Evolutionary conservation across 1,284 basidiomycete genomes (phyloP), one percentile per base, ranked within the genome.

Genomic region (Gymnopus androsaceus): DNA sequence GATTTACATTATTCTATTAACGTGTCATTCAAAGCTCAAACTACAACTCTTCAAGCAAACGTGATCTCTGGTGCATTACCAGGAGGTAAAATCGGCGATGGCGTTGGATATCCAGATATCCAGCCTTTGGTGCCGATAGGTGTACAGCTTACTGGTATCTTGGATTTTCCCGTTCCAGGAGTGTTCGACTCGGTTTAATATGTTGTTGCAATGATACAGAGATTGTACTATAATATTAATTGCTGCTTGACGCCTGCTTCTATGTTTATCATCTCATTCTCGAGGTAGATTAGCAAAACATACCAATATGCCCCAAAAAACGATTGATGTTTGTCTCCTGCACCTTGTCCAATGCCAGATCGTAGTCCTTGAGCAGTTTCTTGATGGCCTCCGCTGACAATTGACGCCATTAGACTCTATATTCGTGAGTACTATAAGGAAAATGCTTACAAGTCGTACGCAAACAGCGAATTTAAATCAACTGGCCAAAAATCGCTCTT

Each of bases 221-320:
- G 0, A 21, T 31, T 30, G 12, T 6, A 47, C 21, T 17, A 33
- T 25, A 25, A 28, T 9, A 37, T 23, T 19, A 58, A 11, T 11
- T 42, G 54, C 17, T 51, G 41, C 30, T 48, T 54, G 17, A 55
- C 34, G 17, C 57, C 51, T 55, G 19, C 11, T 5, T 41, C n/a
- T 21, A 40, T 17, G 34, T 47, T 36, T 30, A 19, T 33, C n/a
- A n/a, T n/a, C n/a, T 17, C 11, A 28, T 42, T n/a, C 5, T 23
- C 19, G 11, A 42, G 36, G 23, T 19, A n/a, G 25, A 6, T 19
- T 2, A 33, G 23, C n/a, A 56, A 44, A 33, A 57, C 72, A 63
- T 57, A 80, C 82, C 82, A 55, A 84, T 79, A 63, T 81, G 77
- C 28, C 72, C 67, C 69, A 85, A 73, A 64, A 85, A 84, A n/a